These are phyloP conservation scores for Tylopilus plumbeoviolaceoides DNA, from an alignment of 768 basidiomycete species.

Conservation along the genomic window DNA sequence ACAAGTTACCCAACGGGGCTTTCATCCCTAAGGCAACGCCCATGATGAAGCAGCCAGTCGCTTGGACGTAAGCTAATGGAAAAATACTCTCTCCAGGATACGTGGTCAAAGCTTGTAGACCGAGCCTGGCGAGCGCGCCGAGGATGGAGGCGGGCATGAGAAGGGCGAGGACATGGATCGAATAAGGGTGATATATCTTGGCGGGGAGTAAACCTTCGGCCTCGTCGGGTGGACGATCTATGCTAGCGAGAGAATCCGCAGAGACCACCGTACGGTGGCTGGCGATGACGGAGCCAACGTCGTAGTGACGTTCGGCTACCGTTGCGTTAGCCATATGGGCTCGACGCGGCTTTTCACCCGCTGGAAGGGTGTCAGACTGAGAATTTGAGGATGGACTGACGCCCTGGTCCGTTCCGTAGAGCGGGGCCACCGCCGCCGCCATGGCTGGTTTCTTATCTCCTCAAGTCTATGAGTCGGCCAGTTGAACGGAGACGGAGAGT, in stretches of 20 bases:
- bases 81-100: constrained; percentile 79
- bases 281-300: constrained; percentile 34
- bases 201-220: constrained; percentile 30
- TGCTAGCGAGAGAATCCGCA: constrained; percentile 38
- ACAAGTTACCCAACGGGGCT: constrained; percentile 73
- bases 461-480: background rate
- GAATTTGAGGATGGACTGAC: background rate
- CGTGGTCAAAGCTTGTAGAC: constrained; percentile 65
- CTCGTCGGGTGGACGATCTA: constrained; percentile 39
- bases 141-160: constrained; percentile 81
- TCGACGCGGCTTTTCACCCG: constrained; percentile 1
- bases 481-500: background rate
- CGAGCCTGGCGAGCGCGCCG: constrained; percentile 80
- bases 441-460: background rate
- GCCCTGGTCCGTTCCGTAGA: background rate
- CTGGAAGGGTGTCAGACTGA: background rate
- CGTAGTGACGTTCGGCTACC: constrained; percentile 15
- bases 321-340: background rate
- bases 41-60: constrained; percentile 88
- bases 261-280: constrained; percentile 31
- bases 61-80: constrained; percentile 80
- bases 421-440: background rate
- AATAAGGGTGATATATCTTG: constrained; percentile 49
- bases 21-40: constrained; percentile 71
- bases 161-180: constrained; percentile 60